phyloP scores from a whole-genome alignment of 768 basidiomycete genomes.

The Hypsizygus marmoreus region DNA sequence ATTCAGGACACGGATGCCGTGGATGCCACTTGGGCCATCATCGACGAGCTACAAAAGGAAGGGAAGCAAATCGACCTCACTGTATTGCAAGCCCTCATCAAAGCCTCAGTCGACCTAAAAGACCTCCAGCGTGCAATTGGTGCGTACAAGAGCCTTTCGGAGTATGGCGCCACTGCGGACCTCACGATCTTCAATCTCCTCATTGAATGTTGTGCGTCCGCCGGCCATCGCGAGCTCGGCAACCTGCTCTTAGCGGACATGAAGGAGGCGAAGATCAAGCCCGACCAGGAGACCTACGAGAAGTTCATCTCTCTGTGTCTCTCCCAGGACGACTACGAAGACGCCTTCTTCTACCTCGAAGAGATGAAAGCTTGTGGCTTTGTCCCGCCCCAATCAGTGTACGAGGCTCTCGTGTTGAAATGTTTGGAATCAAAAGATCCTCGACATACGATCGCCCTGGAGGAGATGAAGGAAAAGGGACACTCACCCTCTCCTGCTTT shows the following conservation, averaged over 20 bases:
- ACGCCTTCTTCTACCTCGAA: conserved; percentile 87
- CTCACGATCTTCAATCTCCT: conserved; percentile 70
- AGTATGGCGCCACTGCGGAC: conserved; percentile 58
- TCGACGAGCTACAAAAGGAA: conserved; percentile 61
- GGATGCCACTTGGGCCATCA: conserved; percentile 63
- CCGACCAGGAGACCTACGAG: conserved; percentile 65
- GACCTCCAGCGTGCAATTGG: conserved; percentile 80
- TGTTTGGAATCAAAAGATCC: conserved; percentile 59
- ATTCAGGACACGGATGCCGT: conserved; percentile 49
- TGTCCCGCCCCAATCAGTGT: conserved; percentile 55
- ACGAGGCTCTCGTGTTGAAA: conserved; percentile 59
- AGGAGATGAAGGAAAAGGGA: conserved; percentile 71
- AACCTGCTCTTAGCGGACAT: conserved; percentile 69
- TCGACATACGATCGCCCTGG: conserved; percentile 62
- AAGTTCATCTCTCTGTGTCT: conserved; percentile 70
- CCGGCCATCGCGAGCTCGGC: conserved; percentile 65
- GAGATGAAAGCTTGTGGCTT: conserved; percentile 75
- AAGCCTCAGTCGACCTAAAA: conserved; percentile 57
- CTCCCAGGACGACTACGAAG: conserved; percentile 74
- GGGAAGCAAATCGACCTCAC: conserved; percentile 55
- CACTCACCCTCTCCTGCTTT: conserved; percentile 35
- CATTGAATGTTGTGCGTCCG: conserved; percentile 61
- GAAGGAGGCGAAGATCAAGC: conserved; percentile 54
- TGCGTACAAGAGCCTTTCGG: conserved; percentile 64
- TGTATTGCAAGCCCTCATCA: conserved; percentile 67